Evolutionary conservation across 23 red algal species (phyloP).

Genomic region (Agarophyton chilense): DNA sequence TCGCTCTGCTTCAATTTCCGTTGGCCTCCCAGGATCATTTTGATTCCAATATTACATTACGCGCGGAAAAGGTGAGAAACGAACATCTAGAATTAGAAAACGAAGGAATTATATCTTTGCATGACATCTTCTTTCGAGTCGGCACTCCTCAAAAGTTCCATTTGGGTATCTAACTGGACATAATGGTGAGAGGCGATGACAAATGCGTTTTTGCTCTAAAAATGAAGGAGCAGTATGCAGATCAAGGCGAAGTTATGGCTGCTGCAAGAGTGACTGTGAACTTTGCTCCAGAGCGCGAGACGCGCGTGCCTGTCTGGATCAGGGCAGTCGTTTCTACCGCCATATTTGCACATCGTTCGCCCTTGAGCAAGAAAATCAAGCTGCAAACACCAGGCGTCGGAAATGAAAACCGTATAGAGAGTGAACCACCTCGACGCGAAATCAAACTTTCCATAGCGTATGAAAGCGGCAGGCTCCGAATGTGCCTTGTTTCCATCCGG

Average conservation of each 20-base stretch:
- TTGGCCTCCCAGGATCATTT: neutral
- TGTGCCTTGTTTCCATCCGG: slow-evolving; percentile 27
- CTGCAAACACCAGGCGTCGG: slow-evolving; percentile 2
- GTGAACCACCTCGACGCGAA: neutral
- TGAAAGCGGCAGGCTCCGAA: slow-evolving; percentile 1
- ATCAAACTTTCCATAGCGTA: slow-evolving; percentile 42
- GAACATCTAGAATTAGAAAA: slow-evolving; percentile 42
- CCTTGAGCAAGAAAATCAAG: slow-evolving; percentile 32
- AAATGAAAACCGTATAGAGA: neutral
- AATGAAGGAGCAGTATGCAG: slow-evolving; percentile 28
- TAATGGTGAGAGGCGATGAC: neutral
- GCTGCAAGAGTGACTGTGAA: neutral
- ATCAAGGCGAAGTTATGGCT: slow-evolving; percentile 19
- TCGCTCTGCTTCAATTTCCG: slow-evolving; percentile 6
- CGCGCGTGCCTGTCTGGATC: slow-evolving; percentile 25
- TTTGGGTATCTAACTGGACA: slow-evolving; percentile 6
- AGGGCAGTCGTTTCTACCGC: slow-evolving; percentile 42
- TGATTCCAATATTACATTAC: slow-evolving; percentile 11
- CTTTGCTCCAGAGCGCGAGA: neutral
- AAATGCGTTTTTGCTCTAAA: slow-evolving; percentile 30
- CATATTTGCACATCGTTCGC: slow-evolving; percentile 6
- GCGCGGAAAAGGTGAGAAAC: slow-evolving; percentile 34
- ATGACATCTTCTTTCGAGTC: slow-evolving; percentile 43
- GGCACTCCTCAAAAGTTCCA: slow-evolving; percentile 68
- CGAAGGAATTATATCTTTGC: slow-evolving; percentile 12